Evolutionary conservation across 2,329 filamentous ascomycete genomes (phyloP).

Genomic region (Xylariomycetidae sp.): DNA sequence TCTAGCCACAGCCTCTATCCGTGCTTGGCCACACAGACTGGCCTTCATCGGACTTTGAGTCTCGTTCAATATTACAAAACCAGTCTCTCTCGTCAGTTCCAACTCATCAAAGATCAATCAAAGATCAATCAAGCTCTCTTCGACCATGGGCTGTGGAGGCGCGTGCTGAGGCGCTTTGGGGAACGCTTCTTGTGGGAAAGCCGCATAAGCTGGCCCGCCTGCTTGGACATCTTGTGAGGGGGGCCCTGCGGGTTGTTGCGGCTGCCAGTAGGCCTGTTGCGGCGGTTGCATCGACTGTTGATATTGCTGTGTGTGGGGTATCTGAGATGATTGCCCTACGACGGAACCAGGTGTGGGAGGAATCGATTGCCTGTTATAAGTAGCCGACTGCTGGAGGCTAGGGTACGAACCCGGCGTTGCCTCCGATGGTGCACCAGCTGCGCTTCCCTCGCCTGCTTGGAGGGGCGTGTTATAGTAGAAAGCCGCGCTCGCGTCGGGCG

Average conservation of each 20-base stretch:
- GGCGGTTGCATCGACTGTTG: conserved; percentile 27
- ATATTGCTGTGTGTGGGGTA: conserved; percentile 24
- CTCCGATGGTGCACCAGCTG: conserved; percentile 36
- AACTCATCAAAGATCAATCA: too few relatives aligned
- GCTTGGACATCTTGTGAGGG: conserved; percentile 31
- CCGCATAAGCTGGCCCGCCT: conserved; percentile 32
- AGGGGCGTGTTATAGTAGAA: conserved; percentile 50
- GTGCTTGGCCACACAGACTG: too few relatives aligned
- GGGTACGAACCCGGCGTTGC: conserved; percentile 45
- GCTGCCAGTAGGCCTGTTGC: conserved; percentile 45
- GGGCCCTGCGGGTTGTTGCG: conserved; percentile 38
- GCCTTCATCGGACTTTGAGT: too few relatives aligned
- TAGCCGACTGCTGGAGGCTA: conserved; percentile 41
- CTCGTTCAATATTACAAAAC: too few relatives aligned
- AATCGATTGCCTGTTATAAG: conserved; percentile 38
- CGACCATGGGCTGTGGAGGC: conserved; percentile 52
- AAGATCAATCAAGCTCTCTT: conserved; percentile 77
- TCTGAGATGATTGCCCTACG: conserved; percentile 22
- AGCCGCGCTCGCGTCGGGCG: conserved; percentile 46
- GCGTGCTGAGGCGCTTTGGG: conserved; percentile 60
- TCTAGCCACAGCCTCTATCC: too few relatives aligned
- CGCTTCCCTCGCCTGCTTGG: conserved; percentile 28
- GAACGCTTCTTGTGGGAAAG: conserved; percentile 56
- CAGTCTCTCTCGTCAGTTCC: too few relatives aligned
- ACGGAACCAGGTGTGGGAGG: conserved; percentile 30